Conservation (phyloP, 169 alveolate genomes). For the Babesia gibsoni region DNA sequence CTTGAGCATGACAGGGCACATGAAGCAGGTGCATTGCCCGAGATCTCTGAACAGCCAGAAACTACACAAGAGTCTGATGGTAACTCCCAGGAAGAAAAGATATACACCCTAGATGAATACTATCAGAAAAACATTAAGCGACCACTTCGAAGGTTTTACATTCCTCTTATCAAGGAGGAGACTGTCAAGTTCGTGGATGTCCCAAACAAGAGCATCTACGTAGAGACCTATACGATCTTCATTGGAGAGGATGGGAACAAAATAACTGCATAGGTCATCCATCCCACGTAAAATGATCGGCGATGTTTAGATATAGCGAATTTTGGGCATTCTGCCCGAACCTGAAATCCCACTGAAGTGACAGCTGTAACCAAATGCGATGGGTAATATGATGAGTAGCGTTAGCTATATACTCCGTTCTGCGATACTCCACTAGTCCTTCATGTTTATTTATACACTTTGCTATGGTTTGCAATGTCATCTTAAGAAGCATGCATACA, state of each 20-base stretch:
- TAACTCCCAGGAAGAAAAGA: neutral
- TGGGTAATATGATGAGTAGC: slow-evolving; percentile 75
- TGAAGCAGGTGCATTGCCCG: slow-evolving; percentile 4
- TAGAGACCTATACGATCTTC: slow-evolving; percentile 53
- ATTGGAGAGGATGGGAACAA: slow-evolving; percentile 47
- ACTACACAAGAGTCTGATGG: neutral
- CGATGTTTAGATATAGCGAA: slow-evolving; percentile 68
- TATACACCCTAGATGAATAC: slow-evolving; percentile 29
- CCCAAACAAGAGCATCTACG: slow-evolving; percentile 53
- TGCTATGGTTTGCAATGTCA: slow-evolving; percentile 29
- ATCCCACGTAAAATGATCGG: slow-evolving; percentile 74
- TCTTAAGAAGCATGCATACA: slow-evolving; percentile 39
- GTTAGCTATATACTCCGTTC: slow-evolving; percentile 72
- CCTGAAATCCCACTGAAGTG: slow-evolving; percentile 68
- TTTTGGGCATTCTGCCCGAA: slow-evolving; percentile 53
- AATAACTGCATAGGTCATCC: slow-evolving; percentile 28
- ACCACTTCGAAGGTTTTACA: slow-evolving; percentile 44
- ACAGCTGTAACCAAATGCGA: slow-evolving; percentile 75
- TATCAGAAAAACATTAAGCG: slow-evolving; percentile 21
- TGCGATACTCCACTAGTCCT: slow-evolving; percentile 57
- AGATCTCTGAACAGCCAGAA: neutral
- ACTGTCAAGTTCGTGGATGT: slow-evolving; percentile 56
- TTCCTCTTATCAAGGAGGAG: slow-evolving; percentile 52
- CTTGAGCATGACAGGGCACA: slow-evolving; percentile 49
- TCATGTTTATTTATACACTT: slow-evolving; percentile 38